Conservation (phyloP, 2,329 filamentous ascomycete species). For the Decorospora gaudefroyi region DNA sequence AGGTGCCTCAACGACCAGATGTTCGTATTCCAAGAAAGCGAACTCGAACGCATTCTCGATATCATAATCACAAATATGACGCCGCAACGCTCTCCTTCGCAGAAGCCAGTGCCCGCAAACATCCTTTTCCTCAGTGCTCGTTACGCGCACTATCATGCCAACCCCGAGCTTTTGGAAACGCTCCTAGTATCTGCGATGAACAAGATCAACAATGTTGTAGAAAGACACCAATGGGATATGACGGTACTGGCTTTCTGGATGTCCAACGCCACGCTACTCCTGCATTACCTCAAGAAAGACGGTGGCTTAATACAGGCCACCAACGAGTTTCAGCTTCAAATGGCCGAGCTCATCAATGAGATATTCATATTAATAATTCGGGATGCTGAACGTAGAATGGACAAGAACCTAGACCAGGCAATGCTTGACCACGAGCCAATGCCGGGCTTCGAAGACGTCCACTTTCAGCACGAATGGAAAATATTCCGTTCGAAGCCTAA, state of each 20-base stretch:
- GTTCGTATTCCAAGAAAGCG: conserved; percentile 98
- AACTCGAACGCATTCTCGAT: conserved; percentile 87
- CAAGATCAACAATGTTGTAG: conserved; percentile 96
- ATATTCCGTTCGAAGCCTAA: conserved; percentile 91
- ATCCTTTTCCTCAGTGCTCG: conserved; percentile 93
- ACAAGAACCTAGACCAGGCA: conserved; percentile 89
- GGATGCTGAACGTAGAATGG: conserved; percentile 91
- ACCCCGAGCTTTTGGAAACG: conserved; percentile 77
- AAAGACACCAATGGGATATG: conserved; percentile 98
- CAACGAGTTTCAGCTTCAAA: conserved; percentile 85
- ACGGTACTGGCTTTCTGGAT: conserved; percentile 99
- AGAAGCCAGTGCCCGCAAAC: conserved; percentile 96
- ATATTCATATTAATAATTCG: conserved; percentile 98
- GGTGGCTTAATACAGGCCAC: conserved; percentile 78
- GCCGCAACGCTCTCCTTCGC: conserved; percentile 90
- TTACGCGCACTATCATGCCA: conserved; percentile 96
- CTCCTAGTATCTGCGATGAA: conserved; percentile 87
- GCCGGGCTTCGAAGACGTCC: conserved; percentile 92
- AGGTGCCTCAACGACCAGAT: conserved; percentile 96
- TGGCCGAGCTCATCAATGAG: conserved; percentile 94
- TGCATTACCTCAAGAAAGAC: conserved; percentile 97
- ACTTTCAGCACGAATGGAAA: conserved; percentile 98
- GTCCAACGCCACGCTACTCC: conserved; percentile 90
- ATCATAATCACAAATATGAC: conserved; percentile 99
- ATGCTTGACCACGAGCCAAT: conserved; percentile 99